Percentiles rank a stretch among this genome's conserved stretches.
Evolutionary conservation across 345 rosid genomes (phyloP).

Genomic region (Firmiana major): DNA sequence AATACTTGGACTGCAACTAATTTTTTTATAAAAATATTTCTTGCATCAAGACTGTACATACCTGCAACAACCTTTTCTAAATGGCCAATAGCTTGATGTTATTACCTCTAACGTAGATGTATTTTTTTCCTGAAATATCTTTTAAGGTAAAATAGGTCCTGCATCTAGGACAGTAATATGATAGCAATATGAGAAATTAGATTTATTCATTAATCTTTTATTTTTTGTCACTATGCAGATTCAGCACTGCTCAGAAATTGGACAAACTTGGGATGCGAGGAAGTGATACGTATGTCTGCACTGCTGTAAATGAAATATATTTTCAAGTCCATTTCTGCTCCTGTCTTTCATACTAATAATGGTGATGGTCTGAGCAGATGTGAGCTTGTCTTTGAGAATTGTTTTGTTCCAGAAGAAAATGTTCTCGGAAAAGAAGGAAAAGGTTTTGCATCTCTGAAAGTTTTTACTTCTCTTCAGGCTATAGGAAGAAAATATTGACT

Average conservation of each 20-base stretch:
- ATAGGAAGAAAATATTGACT: conserved; percentile 4
- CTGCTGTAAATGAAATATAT: conserved; percentile 16
- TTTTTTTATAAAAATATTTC: background rate
- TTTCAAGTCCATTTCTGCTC: conserved; percentile 10
- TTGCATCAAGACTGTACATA: background rate
- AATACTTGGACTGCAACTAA: background rate
- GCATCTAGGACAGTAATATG: background rate
- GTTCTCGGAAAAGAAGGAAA: conserved; percentile 87
- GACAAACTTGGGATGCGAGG: conserved; percentile 99
- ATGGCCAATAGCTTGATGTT: background rate
- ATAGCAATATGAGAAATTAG: background rate
- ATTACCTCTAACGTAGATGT: background rate
- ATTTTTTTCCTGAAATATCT: background rate
- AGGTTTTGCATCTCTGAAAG: conserved; percentile 46
- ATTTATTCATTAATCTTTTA: background rate
- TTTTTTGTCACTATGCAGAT: conserved; percentile 50
- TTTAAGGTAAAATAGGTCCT: background rate
- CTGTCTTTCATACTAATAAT: conserved; percentile 24
- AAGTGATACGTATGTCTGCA: conserved; percentile 75
- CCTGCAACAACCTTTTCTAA: background rate
- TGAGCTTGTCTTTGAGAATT: conserved; percentile 91
- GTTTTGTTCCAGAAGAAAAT: conserved; percentile 85
- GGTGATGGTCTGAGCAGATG: conserved; percentile 53
- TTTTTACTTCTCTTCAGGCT: conserved; percentile 11
- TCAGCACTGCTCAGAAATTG: conserved; percentile 89